A percentile compares a stretch with the other conserved stretches of the same genome.
Evolutionary conservation across 768 basidiomycete species (phyloP).

Genomic region (Candolleomyces eurysporus): DNA sequence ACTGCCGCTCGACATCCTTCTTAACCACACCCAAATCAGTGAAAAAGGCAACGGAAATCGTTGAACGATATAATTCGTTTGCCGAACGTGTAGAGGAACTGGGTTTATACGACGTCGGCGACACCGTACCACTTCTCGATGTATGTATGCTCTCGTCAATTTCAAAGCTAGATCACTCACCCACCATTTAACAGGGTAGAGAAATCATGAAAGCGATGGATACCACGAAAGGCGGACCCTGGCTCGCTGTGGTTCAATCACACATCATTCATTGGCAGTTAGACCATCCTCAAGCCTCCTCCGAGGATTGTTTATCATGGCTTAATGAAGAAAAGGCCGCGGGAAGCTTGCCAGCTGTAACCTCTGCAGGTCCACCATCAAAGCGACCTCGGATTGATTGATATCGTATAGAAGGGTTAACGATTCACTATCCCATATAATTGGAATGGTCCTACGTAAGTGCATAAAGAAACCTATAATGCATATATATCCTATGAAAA

Average conservation of each 20-base stretch:
- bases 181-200: constrained; percentile 55
- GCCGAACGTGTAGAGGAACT: constrained; percentile 58
- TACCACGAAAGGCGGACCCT: constrained; percentile 59
- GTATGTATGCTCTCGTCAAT: constrained; percentile 43
- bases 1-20: not conserved
- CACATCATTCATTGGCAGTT: constrained; percentile 85
- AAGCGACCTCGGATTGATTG: constrained; percentile 41
- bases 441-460: not conserved
- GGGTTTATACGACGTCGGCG: constrained; percentile 55
- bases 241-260: constrained; percentile 64
- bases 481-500: too few species aligned
- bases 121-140: constrained; percentile 73
- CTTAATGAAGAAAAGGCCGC: constrained; percentile 46
- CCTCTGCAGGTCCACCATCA: constrained; percentile 26
- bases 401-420: not conserved
- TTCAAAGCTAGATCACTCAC: not conserved
- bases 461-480: too few species aligned
- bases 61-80: constrained; percentile 68
- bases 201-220: constrained; percentile 57
- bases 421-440: not conserved
- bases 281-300: constrained; percentile 62
- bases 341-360: constrained; percentile 36
- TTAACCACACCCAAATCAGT: constrained; percentile 27
- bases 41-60: constrained; percentile 42
- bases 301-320: constrained; percentile 72